Base-by-base conservation (phyloP, 331 rosid species). In the Pyracantha coccinea region DNA sequence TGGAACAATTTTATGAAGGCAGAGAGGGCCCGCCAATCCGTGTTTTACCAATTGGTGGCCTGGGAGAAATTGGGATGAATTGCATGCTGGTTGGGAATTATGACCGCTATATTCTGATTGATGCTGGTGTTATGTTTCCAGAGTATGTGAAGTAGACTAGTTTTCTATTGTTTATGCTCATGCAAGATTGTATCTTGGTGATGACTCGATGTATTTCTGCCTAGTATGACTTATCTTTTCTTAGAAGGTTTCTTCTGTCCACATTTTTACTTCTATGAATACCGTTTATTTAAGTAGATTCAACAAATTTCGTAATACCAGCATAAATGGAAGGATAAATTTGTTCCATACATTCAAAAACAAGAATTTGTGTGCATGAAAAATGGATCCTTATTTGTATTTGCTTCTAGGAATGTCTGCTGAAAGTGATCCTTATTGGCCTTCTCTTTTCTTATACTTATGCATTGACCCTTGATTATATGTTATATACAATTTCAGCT, bases 21-120 rank as follows among this genome's bases (percentile, higher is more conserved):
- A 71, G 82, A 23, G 98, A 90, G 57, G 98, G 98, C 17, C 98
- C 98, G 3, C 97, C 98, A 11, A 81, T 93, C 25, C 94, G 98
- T 2, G 82, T 93, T 81, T 85, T 93, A 62, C 98, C 98, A 23
- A 93, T 93, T 35, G 98, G 98, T 27, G 98, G 97, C 55, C 82
- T 93, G 38, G 98, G 98, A 69, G 97, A 93, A 85, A 93, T 93
- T 52, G 98, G 97, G 69, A 93, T 93, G 98, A 93, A 93, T 73
- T 93, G 98, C 78, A 93, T 93, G 97, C 90, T 93, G 66, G 98
- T 93, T 60, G 98, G 98, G 59, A 90, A 90, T 78, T 79, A 89
- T 75, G 98, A 93, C 77, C 91, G 97, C 20, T 93, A 93, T 72
- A 87, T 93, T 73, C 86, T 93, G 78, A 89, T 90, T 54, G 98